Base-by-base conservation (phyloP, 306 rosid species). In the Inga laurina region DNA sequence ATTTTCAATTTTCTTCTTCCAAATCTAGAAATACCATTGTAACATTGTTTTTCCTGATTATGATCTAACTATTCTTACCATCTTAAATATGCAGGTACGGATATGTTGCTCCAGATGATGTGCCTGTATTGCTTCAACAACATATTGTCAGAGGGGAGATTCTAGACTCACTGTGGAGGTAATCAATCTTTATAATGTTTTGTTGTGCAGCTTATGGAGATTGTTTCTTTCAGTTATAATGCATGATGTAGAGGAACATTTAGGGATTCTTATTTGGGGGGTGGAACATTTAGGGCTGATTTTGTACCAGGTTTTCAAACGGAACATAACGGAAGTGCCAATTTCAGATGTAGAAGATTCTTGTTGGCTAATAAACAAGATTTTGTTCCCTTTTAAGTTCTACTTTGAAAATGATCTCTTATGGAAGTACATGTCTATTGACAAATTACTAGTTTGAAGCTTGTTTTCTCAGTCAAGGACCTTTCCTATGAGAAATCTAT, bases 41-140 rank as follows among this genome's bases (percentile, higher is more conserved):
- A 44, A 61, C 46, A 49, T 79, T 56, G 80, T 69, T 81, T 86
- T 10, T 75, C 61, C 24, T 79, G 75, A 69, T 54, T 57, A 57
- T 74, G 43, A 44, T 57, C 56, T 34, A n/a, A 48, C 34, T 67
- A 45, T 76, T 75, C 46, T 62, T 51, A 70, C 61, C 30, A 27
- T 12, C 69, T 64, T 27, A 30, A 64, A 64, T 64, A 12, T 27
- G 69, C 18, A 64, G 69, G 69, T 64, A 64, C 30, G 69, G 69
- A 13, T 64, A 64, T 64, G 69, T 64, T 30, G 39, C 69, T 64
- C 69, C 69, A 64, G 69, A 64, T 64, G 69, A 64, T 64, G 69
- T 64, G 69, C 18, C 69, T 64, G 69, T 64, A 27, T 64, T 64
- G 39, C 69, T 64, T 64, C 69, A 64, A 64, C 69, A 27, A 30